phyloP scores from a whole-genome alignment of 441 rosid genomes.

The Eutrema salsugineum region DNA sequence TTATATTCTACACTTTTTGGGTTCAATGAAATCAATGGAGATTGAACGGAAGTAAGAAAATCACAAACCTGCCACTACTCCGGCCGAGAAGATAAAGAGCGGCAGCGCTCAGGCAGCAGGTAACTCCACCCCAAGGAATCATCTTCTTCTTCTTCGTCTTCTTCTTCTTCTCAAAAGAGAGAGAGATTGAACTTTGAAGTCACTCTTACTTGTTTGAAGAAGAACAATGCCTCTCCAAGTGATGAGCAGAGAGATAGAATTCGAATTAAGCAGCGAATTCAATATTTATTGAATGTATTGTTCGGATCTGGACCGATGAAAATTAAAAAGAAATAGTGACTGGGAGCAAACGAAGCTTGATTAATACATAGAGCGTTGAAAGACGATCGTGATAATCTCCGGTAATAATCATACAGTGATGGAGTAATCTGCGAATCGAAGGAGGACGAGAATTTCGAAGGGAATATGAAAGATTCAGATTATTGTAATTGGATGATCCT shows the following conservation, averaged over 20 bases:
- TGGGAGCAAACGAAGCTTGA: not conserved
- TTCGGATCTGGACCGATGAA: not conserved
- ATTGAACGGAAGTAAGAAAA: not conserved
- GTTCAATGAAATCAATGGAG: not conserved
- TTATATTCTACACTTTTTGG: not conserved
- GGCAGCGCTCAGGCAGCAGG: constrained; percentile 87
- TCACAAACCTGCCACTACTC: constrained; percentile 73
- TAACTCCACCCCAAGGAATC: constrained; percentile 89
- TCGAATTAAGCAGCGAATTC: not conserved
- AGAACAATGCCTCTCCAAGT: not conserved
- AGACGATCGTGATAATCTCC: not conserved
- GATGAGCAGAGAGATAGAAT: not conserved
- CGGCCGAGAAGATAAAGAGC: constrained; percentile 87
- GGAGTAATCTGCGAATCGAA: not conserved
- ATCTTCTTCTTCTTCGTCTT: constrained; percentile 1
- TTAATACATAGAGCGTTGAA: not conserved
- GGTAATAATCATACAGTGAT: not conserved
- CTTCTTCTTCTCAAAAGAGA: not conserved
- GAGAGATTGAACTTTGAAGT: not conserved
- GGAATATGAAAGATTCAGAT: not conserved
- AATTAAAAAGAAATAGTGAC: not conserved
- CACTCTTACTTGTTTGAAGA: not conserved
- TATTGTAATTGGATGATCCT: constrained; percentile 5
- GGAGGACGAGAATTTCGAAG: not conserved
- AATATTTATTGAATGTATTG: not conserved